Evolutionary conservation across 352 stramenopile genomes (phyloP).

Genomic region (Blastocystis sp.): DNA sequence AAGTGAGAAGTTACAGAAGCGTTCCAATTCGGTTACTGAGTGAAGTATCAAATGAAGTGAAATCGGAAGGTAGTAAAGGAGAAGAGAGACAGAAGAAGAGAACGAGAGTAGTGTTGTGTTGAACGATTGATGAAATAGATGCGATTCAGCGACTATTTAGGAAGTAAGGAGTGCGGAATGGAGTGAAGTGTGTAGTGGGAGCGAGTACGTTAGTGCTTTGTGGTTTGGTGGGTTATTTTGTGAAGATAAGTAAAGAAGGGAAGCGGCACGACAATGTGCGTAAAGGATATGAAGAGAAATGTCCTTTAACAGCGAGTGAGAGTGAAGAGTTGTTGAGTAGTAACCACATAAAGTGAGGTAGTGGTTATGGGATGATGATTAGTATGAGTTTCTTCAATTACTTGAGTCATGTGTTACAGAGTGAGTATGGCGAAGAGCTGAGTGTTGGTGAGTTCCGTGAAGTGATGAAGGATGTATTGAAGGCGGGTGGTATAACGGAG

Average conservation of each 20-base stretch:
- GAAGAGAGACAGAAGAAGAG: too few species aligned
- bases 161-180: not conserved
- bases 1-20: too few species aligned
- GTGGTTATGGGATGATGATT: not conserved
- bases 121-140: conserved; percentile 3
- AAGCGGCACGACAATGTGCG: conserved; percentile 1
- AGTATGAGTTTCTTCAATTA: not conserved
- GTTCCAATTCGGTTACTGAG: too few species aligned
- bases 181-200: not conserved
- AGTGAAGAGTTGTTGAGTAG: not conserved
- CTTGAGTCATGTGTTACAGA: not conserved
- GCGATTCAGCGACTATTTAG: not conserved
- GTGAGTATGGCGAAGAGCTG: conserved; percentile 11
- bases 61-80: too few species aligned
- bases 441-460: conserved; percentile 2
- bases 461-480: conserved; percentile 29
- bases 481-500: not conserved
- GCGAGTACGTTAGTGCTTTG: not conserved
- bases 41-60: too few species aligned
- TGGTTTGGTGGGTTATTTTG: conserved; percentile 23
- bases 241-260: conserved; percentile 41
- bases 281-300: not conserved
- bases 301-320: conserved; percentile 26
- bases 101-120: too few species aligned
- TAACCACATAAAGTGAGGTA: conserved; percentile 28